Percentiles rank a stretch among this genome's conserved stretches.
These are phyloP conservation scores for Parasitella parasitica DNA, from an alignment of 371 early-diverging fungal species.

Conservation along the genomic window DNA sequence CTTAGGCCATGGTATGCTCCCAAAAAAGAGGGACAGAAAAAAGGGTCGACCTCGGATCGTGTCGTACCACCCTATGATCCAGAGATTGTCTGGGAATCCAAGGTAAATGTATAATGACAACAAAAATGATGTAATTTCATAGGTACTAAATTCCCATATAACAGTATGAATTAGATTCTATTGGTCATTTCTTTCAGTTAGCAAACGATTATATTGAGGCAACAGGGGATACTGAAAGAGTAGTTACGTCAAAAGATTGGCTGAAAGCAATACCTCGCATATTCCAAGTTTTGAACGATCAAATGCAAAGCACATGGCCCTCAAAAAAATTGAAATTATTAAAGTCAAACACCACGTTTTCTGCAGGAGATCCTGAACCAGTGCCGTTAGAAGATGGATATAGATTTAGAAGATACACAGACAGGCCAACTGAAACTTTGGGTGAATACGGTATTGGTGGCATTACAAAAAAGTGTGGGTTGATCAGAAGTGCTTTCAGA, in stretches of 20 bases:
- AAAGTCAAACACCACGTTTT: background rate
- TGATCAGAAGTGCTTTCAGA: constrained; percentile 59
- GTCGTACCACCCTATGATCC: constrained; percentile 38
- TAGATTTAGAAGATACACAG: constrained; percentile 33
- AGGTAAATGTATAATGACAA: constrained; percentile 26
- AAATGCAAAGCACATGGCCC: constrained; percentile 42
- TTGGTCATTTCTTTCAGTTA: constrained; percentile 52
- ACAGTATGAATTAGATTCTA: constrained; percentile 54
- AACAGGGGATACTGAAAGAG: constrained; percentile 29
- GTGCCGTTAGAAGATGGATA: constrained; percentile 28
- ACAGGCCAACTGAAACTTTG: constrained; percentile 56
- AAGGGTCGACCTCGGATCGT: constrained; percentile 21
- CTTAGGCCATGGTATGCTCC: constrained; percentile 41
- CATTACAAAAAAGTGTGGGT: constrained; percentile 50
- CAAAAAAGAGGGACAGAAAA: background rate
- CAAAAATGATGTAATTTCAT: background rate
- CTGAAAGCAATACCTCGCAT: constrained; percentile 28
- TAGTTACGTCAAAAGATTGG: constrained; percentile 29
- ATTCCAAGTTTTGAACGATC: constrained; percentile 29
- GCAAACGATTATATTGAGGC: constrained; percentile 33
- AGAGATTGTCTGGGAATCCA: constrained; percentile 40
- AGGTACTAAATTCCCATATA: background rate
- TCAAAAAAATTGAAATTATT: background rate
- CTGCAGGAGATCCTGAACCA: constrained; percentile 13
- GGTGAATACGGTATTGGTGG: constrained; percentile 53